Evolutionary conservation across 176 grass and related monocot genomes (phyloP).

Genomic region (bread wheat (Triticum aestivum)): IWGSC_CS_RefSeq_v2.1 NC_057806.1:118777605-118778104

Average conservation of each 20-base stretch:
- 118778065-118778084: background rate
- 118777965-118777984: slow-evolving; percentile 1
- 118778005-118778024: background rate
- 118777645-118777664: slow-evolving; percentile 26
- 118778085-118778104: background rate
- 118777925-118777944: background rate
- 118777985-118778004: slow-evolving; percentile 26
- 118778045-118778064: slow-evolving; percentile 8
- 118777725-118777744: background rate
- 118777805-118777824: slow-evolving; percentile 15
- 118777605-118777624: slow-evolving; percentile 23
- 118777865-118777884: slow-evolving; percentile 3
- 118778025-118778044: background rate
- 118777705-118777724: slow-evolving; percentile 7
- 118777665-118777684: background rate
- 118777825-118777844: slow-evolving; percentile 18
- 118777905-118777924: slow-evolving; percentile 29
- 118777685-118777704: slow-evolving; percentile 21
- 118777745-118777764: slow-evolving; percentile 1
- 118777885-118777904: background rate
- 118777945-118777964: slow-evolving; percentile 11
- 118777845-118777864: slow-evolving; percentile 19
- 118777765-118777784: slow-evolving; percentile 5
- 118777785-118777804: slow-evolving; percentile 20
- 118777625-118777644: slow-evolving; percentile 21